Percentiles rank a stretch among this genome's conserved stretches.
phyloP scores from a whole-genome alignment of 2,329 filamentous ascomycete genomes.

The Trichoderma koningii region DNA sequence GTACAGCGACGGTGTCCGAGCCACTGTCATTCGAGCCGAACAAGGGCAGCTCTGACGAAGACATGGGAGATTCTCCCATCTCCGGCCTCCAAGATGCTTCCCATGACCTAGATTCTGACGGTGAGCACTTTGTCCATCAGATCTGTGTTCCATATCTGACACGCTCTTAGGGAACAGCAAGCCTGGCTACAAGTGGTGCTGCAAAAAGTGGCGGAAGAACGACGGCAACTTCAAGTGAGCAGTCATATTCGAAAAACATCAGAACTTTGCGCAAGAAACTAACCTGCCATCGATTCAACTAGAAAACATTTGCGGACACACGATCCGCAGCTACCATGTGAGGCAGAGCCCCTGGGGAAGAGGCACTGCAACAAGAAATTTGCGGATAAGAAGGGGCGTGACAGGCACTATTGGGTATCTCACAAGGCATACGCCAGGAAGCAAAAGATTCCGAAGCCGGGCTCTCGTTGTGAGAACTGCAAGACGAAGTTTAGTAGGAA shows the following conservation, averaged over 20 bases:
- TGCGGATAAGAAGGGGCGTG: neutral
- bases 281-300: neutral
- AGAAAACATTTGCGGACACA: neutral
- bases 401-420: neutral
- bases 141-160: neutral
- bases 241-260: too few species aligned
- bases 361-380: accelerated
- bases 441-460: neutral
- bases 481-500: neutral
- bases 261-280: neutral
- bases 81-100: neutral
- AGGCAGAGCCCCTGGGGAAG: neutral
- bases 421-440: neutral
- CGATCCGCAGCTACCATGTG: neutral
- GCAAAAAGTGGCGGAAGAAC: neutral
- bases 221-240: neutral
- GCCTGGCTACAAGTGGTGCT: neutral
- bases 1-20: neutral
- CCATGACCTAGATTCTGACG: neutral
- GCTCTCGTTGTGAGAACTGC: neutral
- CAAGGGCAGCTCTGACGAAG: neutral
- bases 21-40: too few species aligned
- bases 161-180: neutral
- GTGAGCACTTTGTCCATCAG: neutral
- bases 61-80: neutral